Evolutionary conservation across 179 eudicot species (phyloP).

Genomic region (Nepenthes alata): DNA sequence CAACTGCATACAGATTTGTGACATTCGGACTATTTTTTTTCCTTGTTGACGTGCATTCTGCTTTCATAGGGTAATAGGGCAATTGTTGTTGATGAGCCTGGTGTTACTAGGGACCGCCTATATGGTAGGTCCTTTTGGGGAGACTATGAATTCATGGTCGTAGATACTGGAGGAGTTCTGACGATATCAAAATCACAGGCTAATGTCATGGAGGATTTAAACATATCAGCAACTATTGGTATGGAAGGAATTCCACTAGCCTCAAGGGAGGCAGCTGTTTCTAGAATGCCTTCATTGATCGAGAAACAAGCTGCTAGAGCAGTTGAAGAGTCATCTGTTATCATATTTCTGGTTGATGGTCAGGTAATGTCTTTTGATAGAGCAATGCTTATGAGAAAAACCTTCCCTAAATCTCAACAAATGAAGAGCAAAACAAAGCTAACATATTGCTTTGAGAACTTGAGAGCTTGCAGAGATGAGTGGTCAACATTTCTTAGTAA

Average conservation of each 20-base stretch:
- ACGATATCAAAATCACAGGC: constrained; percentile 61
- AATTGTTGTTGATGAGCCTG: constrained; percentile 97
- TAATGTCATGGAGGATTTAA: constrained; percentile 64
- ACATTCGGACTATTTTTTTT: neutral
- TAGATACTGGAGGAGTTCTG: constrained; percentile 93
- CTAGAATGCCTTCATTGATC: constrained; percentile 92
- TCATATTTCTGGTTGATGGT: constrained; percentile 90
- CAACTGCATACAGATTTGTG: neutral
- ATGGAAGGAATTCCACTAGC: constrained; percentile 97
- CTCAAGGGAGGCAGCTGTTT: constrained; percentile 86
- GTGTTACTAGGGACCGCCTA: constrained; percentile 91
- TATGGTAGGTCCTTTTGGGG: constrained; percentile 98
- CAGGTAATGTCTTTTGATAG: constrained; percentile 47
- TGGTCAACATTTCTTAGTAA: no score
- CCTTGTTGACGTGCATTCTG: constrained; percentile 1
- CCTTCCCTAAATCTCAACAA: no score
- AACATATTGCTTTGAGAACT: no score
- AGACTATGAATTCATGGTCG: constrained; percentile 65
- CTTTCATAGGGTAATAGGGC: constrained; percentile 72
- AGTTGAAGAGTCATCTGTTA: constrained; percentile 84
- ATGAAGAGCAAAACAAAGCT: no score
- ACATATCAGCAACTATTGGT: constrained; percentile 84
- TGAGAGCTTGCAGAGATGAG: no score
- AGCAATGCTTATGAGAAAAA: neutral
- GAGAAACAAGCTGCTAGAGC: constrained; percentile 89